Percentiles rank a stretch among this genome's conserved stretches.
Conservation (phyloP, 805 yeast genomes). For the Blastobotrys chiropterorum region DNA sequence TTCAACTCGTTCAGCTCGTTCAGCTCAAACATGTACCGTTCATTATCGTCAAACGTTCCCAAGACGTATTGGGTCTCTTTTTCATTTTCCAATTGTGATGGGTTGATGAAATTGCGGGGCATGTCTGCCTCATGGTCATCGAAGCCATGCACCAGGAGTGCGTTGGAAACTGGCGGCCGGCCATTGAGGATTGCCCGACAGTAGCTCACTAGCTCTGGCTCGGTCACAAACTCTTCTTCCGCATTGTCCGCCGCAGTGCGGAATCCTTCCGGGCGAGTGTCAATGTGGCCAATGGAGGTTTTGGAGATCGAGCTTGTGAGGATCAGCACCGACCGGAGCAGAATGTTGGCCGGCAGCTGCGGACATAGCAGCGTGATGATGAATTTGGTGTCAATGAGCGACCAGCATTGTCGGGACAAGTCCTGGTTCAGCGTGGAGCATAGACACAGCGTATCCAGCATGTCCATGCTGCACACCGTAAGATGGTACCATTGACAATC, state of each 20-base stretch:
- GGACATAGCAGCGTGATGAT: neutral
- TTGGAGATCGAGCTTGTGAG: conserved; percentile 6
- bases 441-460: neutral
- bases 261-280: neutral
- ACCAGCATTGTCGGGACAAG: conserved; percentile 5
- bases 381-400: neutral
- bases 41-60: neutral
- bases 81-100: neutral
- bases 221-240: neutral
- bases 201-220: neutral
- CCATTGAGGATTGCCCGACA: neutral
- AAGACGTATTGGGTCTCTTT: neutral
- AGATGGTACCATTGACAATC: neutral
- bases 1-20: neutral
- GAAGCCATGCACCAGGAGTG: neutral
- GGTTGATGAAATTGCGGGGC: neutral
- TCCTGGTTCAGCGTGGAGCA: conserved; percentile 3
- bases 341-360: neutral
- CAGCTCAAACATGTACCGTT: neutral
- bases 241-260: neutral
- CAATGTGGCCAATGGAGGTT: conserved; percentile 9
- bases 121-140: neutral
- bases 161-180: neutral
- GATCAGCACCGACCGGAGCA: neutral
- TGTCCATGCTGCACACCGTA: neutral